Conservation (phyloP, 495 filamentous ascomycete genomes). For the Neurospora sp. region DNA sequence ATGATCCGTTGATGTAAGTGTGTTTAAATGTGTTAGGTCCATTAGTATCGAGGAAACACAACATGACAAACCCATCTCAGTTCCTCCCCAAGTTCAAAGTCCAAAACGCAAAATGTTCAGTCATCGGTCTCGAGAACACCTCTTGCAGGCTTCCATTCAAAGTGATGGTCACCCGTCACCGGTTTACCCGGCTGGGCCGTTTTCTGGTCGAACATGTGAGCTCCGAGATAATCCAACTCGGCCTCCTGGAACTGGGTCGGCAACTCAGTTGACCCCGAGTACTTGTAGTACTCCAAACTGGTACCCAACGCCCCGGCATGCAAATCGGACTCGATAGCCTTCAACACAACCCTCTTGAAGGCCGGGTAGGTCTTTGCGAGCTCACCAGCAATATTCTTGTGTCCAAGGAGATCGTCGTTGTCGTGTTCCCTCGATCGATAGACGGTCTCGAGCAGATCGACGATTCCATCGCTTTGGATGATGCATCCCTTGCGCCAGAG, state of each 20-base stretch:
- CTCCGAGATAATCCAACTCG: conserved; percentile 61
- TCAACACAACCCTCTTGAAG: conserved; percentile 49
- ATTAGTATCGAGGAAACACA: background rate
- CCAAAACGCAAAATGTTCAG: background rate
- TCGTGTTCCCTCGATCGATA: conserved; percentile 11
- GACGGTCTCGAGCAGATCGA: conserved; percentile 43
- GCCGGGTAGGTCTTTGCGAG: conserved; percentile 39
- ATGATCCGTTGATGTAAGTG: background rate
- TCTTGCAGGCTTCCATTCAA: conserved; percentile 45
- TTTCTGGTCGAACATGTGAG: conserved; percentile 53
- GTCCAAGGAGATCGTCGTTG: conserved; percentile 36
- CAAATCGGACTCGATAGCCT: conserved; percentile 49
- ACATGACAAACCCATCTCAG: background rate
- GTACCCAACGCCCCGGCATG: conserved; percentile 54
- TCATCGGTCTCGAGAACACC: background rate
- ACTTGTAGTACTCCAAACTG: conserved; percentile 63
- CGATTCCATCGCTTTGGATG: conserved; percentile 59
- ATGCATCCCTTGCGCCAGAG: conserved; percentile 70
- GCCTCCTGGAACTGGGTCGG: conserved; percentile 68
- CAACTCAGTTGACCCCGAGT: conserved; percentile 42
- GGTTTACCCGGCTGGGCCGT: conserved; percentile 37
- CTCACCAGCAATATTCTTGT: conserved; percentile 41
- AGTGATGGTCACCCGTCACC: conserved; percentile 43
- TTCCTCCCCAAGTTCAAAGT: background rate
- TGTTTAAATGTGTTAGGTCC: background rate